A percentile compares a stretch with the other conserved stretches of the same genome.
These are phyloP conservation scores for Amphirosellinia nigrospora DNA, from an alignment of 495 filamentous ascomycete species.

Conservation along the genomic window DNA sequence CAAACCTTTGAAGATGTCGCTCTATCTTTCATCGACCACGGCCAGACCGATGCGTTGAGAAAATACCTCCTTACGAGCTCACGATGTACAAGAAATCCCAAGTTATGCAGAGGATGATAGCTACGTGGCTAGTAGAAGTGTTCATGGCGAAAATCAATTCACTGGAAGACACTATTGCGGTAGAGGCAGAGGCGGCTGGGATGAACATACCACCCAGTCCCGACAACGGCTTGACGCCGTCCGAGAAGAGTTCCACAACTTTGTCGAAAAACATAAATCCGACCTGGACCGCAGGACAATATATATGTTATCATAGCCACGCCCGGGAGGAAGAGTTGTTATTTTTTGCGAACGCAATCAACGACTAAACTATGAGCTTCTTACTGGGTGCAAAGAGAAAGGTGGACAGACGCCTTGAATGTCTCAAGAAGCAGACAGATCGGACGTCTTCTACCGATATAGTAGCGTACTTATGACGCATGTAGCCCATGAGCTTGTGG, in stretches of 20 bases:
- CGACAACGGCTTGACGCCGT: slow-evolving; percentile 72
- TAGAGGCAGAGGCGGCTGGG: slow-evolving; percentile 83
- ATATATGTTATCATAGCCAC: slow-evolving; percentile 93
- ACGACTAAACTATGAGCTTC: slow-evolving; percentile 96
- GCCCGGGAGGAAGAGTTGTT: slow-evolving; percentile 91
- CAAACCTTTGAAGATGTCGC: slow-evolving; percentile 97
- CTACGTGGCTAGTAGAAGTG: slow-evolving; percentile 92
- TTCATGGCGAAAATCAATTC: slow-evolving; percentile 98
- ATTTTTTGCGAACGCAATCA: slow-evolving; percentile 82
- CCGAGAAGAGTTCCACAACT: slow-evolving; percentile 83
- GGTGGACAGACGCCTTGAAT: slow-evolving; percentile 87
- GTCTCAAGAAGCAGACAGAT: slow-evolving; percentile 92
- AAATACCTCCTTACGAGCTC: slow-evolving; percentile 86
- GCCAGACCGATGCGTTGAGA: slow-evolving; percentile 87
- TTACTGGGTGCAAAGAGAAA: slow-evolving; percentile 96
- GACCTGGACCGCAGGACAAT: slow-evolving; percentile 90
- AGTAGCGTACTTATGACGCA: slow-evolving; percentile 95
- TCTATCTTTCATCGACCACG: slow-evolving; percentile 84
- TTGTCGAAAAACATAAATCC: slow-evolving; percentile 78
- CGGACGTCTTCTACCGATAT: slow-evolving; percentile 94
- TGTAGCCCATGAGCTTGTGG: slow-evolving; percentile 79
- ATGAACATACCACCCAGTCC: slow-evolving; percentile 69
- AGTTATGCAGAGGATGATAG: slow-evolving; percentile 91
- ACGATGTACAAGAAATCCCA: slow-evolving; percentile 79
- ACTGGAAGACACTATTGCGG: slow-evolving; percentile 91